These are phyloP conservation scores for Cylindrodendrum hubeiense DNA, from an alignment of 2,329 filamentous ascomycete species.

Conservation along the genomic window DNA sequence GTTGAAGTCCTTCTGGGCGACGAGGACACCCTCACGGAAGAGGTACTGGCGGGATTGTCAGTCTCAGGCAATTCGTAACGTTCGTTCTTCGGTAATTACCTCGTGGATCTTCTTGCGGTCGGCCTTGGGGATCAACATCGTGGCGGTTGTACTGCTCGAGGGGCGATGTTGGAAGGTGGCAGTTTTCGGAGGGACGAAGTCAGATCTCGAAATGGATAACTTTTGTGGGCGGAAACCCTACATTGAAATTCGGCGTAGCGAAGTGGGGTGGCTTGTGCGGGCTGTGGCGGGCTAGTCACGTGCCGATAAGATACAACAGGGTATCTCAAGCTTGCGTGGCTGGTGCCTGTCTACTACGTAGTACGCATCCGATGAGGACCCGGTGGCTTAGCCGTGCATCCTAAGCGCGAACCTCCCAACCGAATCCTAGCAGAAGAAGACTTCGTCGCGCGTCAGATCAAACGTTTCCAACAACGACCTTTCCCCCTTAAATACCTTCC, in stretches of 20 bases:
- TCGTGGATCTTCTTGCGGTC: constrained; percentile 99
- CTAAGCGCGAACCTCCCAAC: neutral
- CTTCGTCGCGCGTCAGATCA: neutral
- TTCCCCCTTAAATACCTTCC: neutral
- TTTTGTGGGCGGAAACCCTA: constrained; percentile 62
- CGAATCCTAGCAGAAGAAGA: neutral
- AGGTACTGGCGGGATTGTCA: constrained; percentile 76
- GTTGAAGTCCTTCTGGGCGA: constrained; percentile 99
- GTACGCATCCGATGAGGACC: constrained; percentile 3
- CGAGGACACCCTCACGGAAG: constrained; percentile 93
- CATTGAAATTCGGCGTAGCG: constrained; percentile 50
- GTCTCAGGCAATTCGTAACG: constrained; percentile 40
- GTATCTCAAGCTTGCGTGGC: constrained; percentile 29
- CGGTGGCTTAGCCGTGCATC: neutral
- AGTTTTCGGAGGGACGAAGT: constrained; percentile 51
- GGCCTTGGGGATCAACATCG: constrained; percentile 99
- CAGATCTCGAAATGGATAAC: constrained; percentile 58
- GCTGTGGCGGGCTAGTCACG: constrained; percentile 48
- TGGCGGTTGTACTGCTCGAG: constrained; percentile 62
- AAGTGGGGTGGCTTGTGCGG: constrained; percentile 49
- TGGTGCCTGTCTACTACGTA: too few relatives aligned
- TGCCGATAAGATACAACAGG: constrained; percentile 44
- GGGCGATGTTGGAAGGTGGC: constrained; percentile 65
- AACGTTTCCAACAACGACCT: constrained; percentile 6
- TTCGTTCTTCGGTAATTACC: constrained; percentile 52